phyloP scores from a whole-genome alignment of 768 basidiomycete genomes.

The Psilocybe cyanescens region DNA sequence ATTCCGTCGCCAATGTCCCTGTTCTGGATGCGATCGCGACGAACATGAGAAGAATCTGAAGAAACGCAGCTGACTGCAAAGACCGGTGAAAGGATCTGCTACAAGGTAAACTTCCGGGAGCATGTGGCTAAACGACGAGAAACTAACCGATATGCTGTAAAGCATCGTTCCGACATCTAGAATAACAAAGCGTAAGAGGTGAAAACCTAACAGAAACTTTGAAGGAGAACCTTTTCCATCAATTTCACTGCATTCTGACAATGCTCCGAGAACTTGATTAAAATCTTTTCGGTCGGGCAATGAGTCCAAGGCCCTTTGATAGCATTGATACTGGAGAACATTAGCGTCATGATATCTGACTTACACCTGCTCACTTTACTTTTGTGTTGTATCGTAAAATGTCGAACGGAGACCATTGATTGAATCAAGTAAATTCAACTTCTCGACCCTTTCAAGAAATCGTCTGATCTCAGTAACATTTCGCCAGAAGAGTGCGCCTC shows the following conservation, averaged over 20 bases:
- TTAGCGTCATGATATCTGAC: background rate
- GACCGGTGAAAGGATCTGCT: slow-evolving; percentile 62
- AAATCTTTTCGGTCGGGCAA: slow-evolving; percentile 42
- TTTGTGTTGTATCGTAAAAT: slow-evolving; percentile 51
- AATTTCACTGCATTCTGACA: slow-evolving; percentile 17
- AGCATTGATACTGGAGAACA: slow-evolving; percentile 45
- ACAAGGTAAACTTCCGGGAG: background rate
- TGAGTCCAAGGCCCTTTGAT: slow-evolving; percentile 70
- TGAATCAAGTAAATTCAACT: slow-evolving; percentile 30
- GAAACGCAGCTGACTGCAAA: slow-evolving; percentile 76
- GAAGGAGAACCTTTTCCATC: slow-evolving; percentile 38
- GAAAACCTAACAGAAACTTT: background rate
- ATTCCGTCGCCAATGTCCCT: slow-evolving; percentile 44
- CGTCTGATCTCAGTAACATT: slow-evolving; percentile 64
- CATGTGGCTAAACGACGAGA: background rate
- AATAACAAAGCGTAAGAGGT: slow-evolving; percentile 1
- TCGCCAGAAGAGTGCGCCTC: slow-evolving; percentile 70
- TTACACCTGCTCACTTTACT: slow-evolving; percentile 31
- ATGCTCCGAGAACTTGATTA: slow-evolving; percentile 5
- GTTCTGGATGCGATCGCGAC: slow-evolving; percentile 66
- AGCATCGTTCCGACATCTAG: slow-evolving; percentile 27
- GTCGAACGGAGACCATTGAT: slow-evolving; percentile 47
- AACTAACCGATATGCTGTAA: slow-evolving; percentile 59
- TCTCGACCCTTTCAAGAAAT: slow-evolving; percentile 43
- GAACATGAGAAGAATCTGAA: slow-evolving; percentile 67